These are phyloP conservation scores for Phytomonas francai DNA, from an alignment of 208 protist genomes.

Conservation along the genomic window DNA sequence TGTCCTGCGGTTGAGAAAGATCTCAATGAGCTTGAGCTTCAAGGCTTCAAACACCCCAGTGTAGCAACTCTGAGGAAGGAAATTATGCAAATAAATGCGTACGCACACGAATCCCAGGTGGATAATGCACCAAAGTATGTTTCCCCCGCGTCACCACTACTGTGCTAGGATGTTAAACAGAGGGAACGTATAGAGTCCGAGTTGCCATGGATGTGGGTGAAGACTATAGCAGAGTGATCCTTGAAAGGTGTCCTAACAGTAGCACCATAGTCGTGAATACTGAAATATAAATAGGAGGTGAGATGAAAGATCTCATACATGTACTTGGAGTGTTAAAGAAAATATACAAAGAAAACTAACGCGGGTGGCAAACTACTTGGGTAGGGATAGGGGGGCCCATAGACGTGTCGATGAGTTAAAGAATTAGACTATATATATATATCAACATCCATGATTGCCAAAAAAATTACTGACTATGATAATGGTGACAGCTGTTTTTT, in stretches of 20 bases:
- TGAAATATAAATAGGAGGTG: neutral
- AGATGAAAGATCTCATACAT: neutral
- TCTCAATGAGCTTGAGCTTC: conserved; percentile 14
- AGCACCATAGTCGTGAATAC: neutral
- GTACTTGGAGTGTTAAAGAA: neutral
- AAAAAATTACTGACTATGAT: neutral
- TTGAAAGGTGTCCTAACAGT: neutral
- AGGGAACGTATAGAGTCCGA: neutral
- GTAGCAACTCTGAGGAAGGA: neutral
- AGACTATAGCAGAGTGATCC: neutral
- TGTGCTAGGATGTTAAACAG: neutral
- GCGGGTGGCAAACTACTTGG: neutral
- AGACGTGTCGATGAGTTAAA: neutral
- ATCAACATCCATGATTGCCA: neutral
- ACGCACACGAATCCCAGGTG: neutral
- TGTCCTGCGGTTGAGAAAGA: conserved; percentile 35
- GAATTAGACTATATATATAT: neutral
- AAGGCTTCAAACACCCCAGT: neutral
- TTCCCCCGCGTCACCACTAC: neutral
- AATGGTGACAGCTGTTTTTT: neutral
- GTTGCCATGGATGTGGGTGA: neutral
- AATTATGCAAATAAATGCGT: neutral
- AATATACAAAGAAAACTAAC: neutral
- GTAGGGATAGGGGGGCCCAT: neutral
- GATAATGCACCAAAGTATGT: neutral